Percentiles rank a stretch among this genome's conserved stretches.
phyloP scores from a whole-genome alignment of 305 asterid species.

The Stenogyne calaminthoides region DNA sequence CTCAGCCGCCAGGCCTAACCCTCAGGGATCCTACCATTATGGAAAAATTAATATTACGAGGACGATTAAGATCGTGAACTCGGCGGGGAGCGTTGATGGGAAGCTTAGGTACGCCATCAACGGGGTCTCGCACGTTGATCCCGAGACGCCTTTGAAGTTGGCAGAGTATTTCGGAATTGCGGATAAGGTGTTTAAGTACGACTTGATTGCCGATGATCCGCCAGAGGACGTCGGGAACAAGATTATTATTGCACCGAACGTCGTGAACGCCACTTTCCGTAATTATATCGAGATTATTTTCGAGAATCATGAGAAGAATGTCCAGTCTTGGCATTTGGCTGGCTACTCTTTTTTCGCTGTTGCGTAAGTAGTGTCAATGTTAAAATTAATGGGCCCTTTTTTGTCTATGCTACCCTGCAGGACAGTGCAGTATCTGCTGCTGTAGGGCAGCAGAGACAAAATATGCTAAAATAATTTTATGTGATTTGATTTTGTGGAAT shows the following conservation, averaged over 20 bases:
- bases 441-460: no score
- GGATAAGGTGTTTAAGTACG: constrained; percentile 57
- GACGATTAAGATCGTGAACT: constrained; percentile 54
- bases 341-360: constrained; percentile 79
- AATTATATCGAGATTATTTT: constrained; percentile 60
- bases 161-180: constrained; percentile 55
- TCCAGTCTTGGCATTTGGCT: constrained; percentile 65
- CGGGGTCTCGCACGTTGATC: constrained; percentile 57
- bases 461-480: no score
- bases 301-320: constrained; percentile 70
- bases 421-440: no score
- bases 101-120: constrained; percentile 62
- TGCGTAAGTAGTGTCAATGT: constrained; percentile 39
- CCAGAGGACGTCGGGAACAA: constrained; percentile 20
- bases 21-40: constrained; percentile 80
- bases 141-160: constrained; percentile 62
- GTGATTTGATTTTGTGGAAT: no score
- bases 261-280: constrained; percentile 55
- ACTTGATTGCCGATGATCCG: constrained; percentile 48
- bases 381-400: no score
- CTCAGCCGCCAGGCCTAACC: constrained; percentile 84
- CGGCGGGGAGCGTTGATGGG: constrained; percentile 43
- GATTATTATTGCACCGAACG: constrained; percentile 50
- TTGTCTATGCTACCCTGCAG: no score
- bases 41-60: constrained; percentile 70